Percentiles rank a stretch among this genome's conserved stretches.
Evolutionary conservation across 352 stramenopile genomes (phyloP).

Genomic region (Phytophthora multivora): DNA sequence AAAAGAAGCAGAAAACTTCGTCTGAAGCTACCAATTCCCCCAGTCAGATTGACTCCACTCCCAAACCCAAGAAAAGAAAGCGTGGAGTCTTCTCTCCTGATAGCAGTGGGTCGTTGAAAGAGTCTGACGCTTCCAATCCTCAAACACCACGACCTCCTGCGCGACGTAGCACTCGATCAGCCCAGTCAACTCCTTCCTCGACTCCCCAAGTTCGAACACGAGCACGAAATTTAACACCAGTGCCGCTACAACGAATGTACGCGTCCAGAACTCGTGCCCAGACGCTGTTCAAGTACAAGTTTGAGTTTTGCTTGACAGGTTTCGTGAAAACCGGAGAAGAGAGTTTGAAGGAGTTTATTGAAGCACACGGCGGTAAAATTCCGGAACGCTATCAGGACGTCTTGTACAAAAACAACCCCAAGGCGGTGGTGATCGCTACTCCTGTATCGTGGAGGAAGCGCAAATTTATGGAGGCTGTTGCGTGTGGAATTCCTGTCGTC

Average conservation of each 20-base stretch:
- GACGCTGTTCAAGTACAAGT: constrained; percentile 75
- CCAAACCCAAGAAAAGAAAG: constrained; percentile 26
- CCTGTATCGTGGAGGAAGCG: constrained; percentile 76
- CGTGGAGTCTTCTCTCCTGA: constrained; percentile 17
- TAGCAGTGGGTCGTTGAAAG: constrained; percentile 4
- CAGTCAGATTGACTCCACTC: constrained; percentile 10
- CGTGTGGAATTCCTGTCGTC: constrained; percentile 81
- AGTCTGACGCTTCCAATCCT: constrained; percentile 1
- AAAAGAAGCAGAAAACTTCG: constrained; percentile 25
- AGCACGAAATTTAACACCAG: constrained; percentile 46
- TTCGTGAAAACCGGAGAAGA: constrained; percentile 60
- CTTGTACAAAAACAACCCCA: constrained; percentile 48
- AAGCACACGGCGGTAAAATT: constrained; percentile 71
- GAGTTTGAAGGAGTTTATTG: constrained; percentile 60
- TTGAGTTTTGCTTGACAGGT: constrained; percentile 77
- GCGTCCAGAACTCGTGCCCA: constrained; percentile 41
- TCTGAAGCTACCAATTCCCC: constrained; percentile 4
- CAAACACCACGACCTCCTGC: constrained; percentile 23
- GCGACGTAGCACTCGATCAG: constrained; percentile 25
- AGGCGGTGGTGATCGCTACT: constrained; percentile 76
- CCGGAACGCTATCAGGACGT: constrained; percentile 52
- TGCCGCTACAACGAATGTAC: constrained; percentile 56
- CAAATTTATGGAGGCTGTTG: constrained; percentile 83
- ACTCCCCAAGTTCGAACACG: constrained; percentile 59
- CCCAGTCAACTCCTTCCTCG: constrained; percentile 39